phyloP scores from a whole-genome alignment of 208 protist species.

The Tetramitus jugosus region DNA sequence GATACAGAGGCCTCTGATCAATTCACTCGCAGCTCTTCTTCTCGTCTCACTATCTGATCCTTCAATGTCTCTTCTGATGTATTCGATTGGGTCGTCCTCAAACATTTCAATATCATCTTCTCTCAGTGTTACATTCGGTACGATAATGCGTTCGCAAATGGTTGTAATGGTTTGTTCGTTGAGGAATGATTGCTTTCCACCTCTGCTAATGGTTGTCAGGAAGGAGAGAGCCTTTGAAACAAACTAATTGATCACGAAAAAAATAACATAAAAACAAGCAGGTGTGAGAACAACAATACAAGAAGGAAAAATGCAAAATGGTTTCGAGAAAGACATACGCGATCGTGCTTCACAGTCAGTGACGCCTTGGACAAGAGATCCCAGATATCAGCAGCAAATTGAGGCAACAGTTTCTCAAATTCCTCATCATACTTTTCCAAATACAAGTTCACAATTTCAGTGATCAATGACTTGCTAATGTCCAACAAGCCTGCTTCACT shows the following conservation, averaged over 20 bases:
- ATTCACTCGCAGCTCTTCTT: constrained; percentile 70
- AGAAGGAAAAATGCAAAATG: background rate
- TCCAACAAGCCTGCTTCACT: constrained; percentile 44
- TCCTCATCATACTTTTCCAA: constrained; percentile 82
- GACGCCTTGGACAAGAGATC: constrained; percentile 53
- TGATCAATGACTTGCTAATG: constrained; percentile 66
- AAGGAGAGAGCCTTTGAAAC: constrained; percentile 73
- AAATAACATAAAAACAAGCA: background rate
- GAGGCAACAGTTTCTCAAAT: constrained; percentile 64
- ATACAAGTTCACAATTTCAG: constrained; percentile 74
- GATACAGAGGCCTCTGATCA: constrained; percentile 72
- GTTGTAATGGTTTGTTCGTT: constrained; percentile 52
- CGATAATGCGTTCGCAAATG: constrained; percentile 78
- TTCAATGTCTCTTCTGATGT: constrained; percentile 91
- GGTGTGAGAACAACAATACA: too few species aligned
- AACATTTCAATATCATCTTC: constrained; percentile 82
- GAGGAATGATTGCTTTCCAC: constrained; percentile 67
- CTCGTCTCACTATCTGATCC: constrained; percentile 83
- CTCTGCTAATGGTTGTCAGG: constrained; percentile 65
- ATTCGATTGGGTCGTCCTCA: constrained; percentile 78
- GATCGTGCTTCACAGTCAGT: background rate
- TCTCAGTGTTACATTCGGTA: constrained; percentile 79
- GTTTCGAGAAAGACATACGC: background rate
- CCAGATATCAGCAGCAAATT: constrained; percentile 76
- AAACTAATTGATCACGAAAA: too few species aligned